Evolutionary conservation across 2,329 filamentous ascomycete genomes (phyloP).

Genomic region (Trichoderma sp.): DNA sequence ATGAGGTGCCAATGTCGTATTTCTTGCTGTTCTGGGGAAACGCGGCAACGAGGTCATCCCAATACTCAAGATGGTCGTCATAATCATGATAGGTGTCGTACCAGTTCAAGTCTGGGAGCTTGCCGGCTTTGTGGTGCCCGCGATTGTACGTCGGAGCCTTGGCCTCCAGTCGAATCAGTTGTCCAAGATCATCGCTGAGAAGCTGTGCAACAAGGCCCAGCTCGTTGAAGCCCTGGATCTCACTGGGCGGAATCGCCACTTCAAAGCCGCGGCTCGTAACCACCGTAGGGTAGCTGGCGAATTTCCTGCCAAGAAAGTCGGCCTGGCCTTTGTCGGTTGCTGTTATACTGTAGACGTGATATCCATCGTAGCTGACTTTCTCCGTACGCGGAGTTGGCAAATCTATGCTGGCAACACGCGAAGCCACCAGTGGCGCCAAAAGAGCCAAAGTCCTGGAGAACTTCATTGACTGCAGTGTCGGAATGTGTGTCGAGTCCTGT

Average conservation of each 20-base stretch:
- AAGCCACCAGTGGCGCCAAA: background rate
- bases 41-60: constrained; percentile 47
- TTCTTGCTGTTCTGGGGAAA: constrained; percentile 51
- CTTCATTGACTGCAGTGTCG: background rate
- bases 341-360: constrained; percentile 14
- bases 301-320: background rate
- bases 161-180: constrained; percentile 1
- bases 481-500: background rate
- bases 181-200: constrained; percentile 10
- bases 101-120: constrained; percentile 41
- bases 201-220: background rate
- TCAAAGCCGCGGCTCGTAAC: constrained; percentile 9
- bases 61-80: constrained; percentile 52
- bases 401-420: background rate
- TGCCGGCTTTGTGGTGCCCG: background rate
- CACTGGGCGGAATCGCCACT: constrained; percentile 10
- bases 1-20: constrained; percentile 52
- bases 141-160: constrained; percentile 9
- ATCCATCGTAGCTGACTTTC: constrained; percentile 15
- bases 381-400: background rate
- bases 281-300: constrained; percentile 11
- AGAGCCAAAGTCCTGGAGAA: background rate
- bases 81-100: constrained; percentile 58
- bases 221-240: constrained; percentile 11
- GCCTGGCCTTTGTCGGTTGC: background rate